Base-by-base conservation (phyloP, 2,329 filamentous ascomycete genomes). In the Aspergillus candidus region DNA sequence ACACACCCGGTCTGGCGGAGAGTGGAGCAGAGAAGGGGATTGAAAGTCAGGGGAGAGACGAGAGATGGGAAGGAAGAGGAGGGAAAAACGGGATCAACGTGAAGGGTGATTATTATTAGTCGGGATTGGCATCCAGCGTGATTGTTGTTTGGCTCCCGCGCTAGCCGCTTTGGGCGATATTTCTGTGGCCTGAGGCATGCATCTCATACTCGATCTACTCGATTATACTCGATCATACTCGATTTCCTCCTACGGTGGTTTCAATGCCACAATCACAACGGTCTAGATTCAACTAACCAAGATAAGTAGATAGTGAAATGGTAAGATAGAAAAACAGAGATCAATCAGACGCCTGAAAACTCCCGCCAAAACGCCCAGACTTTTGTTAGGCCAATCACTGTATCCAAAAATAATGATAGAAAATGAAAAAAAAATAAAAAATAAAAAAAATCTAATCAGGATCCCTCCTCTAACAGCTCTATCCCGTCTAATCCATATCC, bases 401-500 rank as follows among this genome's bases (percentile, higher is more conserved):
- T 2, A 27, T 27, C 22, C 33, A 45, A 41, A 6, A 5, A 39
- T 6, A 27, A 17, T 3, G 31, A n/a, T n/a, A n/a, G n/a, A 30
- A 15, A 31, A 17, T 7, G 17, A 34, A 34, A 36, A 31, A 3
- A 34, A 6, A 18, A 39, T 8, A 27, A 17, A 30, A 15, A 32
- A 17, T 4, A 17, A 34, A 34, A 36, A 31, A 5, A 34, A 32
- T 22, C 8, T 34, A 34, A 43, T 8, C 36, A 22, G 14, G 15
- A 27, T 35, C 46, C 46, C 45, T 63, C 68, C 48, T 73, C 68
- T 46, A 80, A 61, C 48, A 76, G 56, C 27, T 79, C 74, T 48
- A 76, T 71, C 27, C 75, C 76, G 47, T 74, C 65, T 43, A 80
- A 67, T 13, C 72, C 70, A 57, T 77, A 78, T 12, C 80, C 93